Conservation (phyloP, 2,329 filamentous ascomycete genomes). For the Alternaria burnsii region DNA sequence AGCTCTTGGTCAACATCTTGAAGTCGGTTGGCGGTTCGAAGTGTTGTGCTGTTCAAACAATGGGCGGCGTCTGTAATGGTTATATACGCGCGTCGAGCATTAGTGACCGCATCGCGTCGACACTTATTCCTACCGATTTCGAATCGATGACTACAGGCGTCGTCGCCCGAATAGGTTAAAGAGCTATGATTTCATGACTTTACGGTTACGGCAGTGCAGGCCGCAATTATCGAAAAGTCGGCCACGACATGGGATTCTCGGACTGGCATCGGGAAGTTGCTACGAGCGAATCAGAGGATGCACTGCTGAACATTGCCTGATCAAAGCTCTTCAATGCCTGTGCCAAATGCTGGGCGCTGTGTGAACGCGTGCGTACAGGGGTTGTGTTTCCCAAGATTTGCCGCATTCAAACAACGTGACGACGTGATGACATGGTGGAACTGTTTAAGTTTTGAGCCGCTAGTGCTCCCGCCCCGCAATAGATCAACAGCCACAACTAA, state of each 20-base stretch:
- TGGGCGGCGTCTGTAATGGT: slow-evolving; percentile 3
- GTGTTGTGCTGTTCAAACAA: slow-evolving; percentile 9
- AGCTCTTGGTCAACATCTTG: slow-evolving; percentile 51
- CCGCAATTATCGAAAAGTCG: slow-evolving; percentile 28
- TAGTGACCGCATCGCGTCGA: slow-evolving; percentile 19
- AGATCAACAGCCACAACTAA: slow-evolving; percentile 4
- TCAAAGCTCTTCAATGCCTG: slow-evolving; percentile 11
- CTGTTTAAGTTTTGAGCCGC: slow-evolving; percentile 30
- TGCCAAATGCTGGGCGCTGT: slow-evolving; percentile 16
- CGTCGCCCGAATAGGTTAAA: slow-evolving; percentile 16
- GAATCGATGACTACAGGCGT: slow-evolving; percentile 33
- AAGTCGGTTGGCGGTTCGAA: slow-evolving; percentile 17
- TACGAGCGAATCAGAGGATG: slow-evolving; percentile 25
- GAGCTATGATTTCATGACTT: slow-evolving; percentile 50
- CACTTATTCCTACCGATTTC: slow-evolving; percentile 20
- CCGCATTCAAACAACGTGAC: slow-evolving; percentile 38
- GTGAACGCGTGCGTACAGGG: slow-evolving; percentile 30
- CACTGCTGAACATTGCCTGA: slow-evolving; percentile 5
- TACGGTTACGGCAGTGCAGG: slow-evolving; percentile 34
- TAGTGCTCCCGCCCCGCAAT: slow-evolving; percentile 23
- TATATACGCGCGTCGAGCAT: slow-evolving; percentile 23
- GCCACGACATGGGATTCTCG: slow-evolving; percentile 28
- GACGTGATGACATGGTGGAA: slow-evolving; percentile 44
- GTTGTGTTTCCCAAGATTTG: slow-evolving; percentile 17
- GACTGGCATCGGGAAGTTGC: slow-evolving; percentile 16